phyloP scores from a whole-genome alignment of 306 rosid genomes.

The Corylus heterophylla region DNA sequence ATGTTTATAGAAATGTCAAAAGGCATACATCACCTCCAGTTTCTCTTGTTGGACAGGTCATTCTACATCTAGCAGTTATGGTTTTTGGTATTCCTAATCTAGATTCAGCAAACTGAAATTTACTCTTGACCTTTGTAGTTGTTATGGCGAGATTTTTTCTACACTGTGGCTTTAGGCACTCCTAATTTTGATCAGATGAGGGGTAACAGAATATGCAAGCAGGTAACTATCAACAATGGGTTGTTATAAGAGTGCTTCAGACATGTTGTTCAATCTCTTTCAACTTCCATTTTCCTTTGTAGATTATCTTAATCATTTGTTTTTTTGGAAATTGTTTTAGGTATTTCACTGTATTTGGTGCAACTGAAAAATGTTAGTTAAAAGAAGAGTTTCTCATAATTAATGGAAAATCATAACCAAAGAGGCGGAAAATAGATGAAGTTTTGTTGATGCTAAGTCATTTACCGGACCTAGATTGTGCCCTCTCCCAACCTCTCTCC shows the following conservation, averaged over 20 bases:
- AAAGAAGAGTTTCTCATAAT: no score
- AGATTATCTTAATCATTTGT: neutral
- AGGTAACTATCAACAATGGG: conserved; percentile 43
- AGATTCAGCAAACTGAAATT: conserved; percentile 32
- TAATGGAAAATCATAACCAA: neutral
- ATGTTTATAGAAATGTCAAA: conserved; percentile 54
- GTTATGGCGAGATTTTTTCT: conserved; percentile 94
- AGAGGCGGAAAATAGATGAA: no score
- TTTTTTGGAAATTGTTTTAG: neutral
- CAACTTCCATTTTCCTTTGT: conserved; percentile 19
- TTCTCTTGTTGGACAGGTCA: conserved; percentile 91
- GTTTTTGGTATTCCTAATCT: conserved; percentile 6
- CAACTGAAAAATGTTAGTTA: neutral
- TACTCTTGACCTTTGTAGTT: conserved; percentile 44
- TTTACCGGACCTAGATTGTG: neutral
- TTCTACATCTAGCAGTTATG: conserved; percentile 23
- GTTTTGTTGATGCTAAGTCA: neutral
- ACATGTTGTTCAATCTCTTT: neutral
- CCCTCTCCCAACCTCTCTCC: neutral
- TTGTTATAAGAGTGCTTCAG: neutral
- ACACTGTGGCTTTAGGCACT: conserved; percentile 88
- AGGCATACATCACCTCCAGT: conserved; percentile 82
- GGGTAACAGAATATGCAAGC: conserved; percentile 87
- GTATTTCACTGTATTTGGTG: neutral
- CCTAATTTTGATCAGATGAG: conserved; percentile 84